phyloP scores from a whole-genome alignment of 106 monocot species.

The Triglochin maritima region DNA sequence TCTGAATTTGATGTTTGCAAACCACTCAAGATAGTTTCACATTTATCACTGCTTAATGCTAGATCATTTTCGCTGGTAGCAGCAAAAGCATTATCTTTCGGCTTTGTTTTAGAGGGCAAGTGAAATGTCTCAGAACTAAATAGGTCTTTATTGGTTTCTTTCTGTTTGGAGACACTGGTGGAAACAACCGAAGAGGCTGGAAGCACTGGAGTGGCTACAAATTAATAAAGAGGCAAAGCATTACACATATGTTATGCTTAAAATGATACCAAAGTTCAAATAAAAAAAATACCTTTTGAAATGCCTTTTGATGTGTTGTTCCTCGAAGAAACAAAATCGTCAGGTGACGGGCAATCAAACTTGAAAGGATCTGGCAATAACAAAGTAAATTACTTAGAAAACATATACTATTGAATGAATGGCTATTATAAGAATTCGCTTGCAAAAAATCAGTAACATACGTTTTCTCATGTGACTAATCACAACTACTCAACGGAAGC shows the following conservation, averaged over 20 bases:
- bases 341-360: conserved; percentile 83
- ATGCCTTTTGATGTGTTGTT: conserved; percentile 35
- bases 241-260: neutral
- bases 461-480: too few species aligned
- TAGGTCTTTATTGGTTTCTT: conserved; percentile 5
- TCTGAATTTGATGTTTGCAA: conserved; percentile 42
- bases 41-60: conserved; percentile 4
- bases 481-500: too few species aligned
- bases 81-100: neutral
- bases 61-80: conserved; percentile 12
- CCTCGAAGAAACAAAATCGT: conserved; percentile 63
- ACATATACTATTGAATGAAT: neutral
- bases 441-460: neutral
- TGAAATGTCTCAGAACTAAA: neutral
- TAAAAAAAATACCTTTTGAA: conserved; percentile 37
- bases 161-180: conserved; percentile 14
- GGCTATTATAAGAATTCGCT: neutral
- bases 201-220: conserved; percentile 10
- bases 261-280: too few species aligned
- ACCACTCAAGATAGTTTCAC: conserved; percentile 17
- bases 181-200: conserved; percentile 14
- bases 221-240: conserved; percentile 5
- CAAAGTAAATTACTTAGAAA: neutral
- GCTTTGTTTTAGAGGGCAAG: neutral
- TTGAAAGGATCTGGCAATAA: conserved; percentile 61